Evolutionary conservation across 305 asterid genomes (phyloP), one percentile per base, ranked within the genome.

Genomic region (Fraxinus sp.): DNA sequence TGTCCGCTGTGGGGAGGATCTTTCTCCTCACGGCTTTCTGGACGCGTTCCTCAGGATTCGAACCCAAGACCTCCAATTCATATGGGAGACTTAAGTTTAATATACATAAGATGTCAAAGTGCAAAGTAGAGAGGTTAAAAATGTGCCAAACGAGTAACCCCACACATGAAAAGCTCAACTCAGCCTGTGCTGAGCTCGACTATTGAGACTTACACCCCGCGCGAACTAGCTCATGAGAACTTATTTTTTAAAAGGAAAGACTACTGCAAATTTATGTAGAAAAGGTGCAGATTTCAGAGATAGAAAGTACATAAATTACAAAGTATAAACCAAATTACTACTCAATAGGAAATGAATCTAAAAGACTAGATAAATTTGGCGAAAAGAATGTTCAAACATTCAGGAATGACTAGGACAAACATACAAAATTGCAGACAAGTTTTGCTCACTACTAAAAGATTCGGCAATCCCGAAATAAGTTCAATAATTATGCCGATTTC

Each of bases 371-470:
- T 30, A 30, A 70, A 70, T 52, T 52, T 52, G 62, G 62, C 18
- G 62, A 52, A 52, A 52, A 30, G 75, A 70, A 70, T 70, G 75
- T 70, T 28, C 39, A 70, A 70, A 70, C 39, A 70, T 70, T 70
- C 41, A 70, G 75, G 75, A 30, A 70, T 28, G 30, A 70, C 20
- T 28, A 28, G 37, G 37, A 28, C 39, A 68, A 68, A 68, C 20
- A 68, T 28, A 28, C 75, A 30, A 68, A 68, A 68, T 30, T 68
- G 75, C 39, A 68, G 75, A 68, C 9, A 14, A 64, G 66, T 41
- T 78, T 71, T 83, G 52, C 77, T 30, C 78, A 32, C 77, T 55
- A 28, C 43, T 36, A 78, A 46, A 70, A 35, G 79, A 46, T 36
- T 11, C 52, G 52, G 22, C 7, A 30, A 52, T 30, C 77, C 55